A percentile compares a stretch with the other conserved stretches of the same genome.
These are phyloP conservation scores for Chamaecrista fasciculata DNA, from an alignment of 306 rosid genomes.

Conservation along the genomic window DNA sequence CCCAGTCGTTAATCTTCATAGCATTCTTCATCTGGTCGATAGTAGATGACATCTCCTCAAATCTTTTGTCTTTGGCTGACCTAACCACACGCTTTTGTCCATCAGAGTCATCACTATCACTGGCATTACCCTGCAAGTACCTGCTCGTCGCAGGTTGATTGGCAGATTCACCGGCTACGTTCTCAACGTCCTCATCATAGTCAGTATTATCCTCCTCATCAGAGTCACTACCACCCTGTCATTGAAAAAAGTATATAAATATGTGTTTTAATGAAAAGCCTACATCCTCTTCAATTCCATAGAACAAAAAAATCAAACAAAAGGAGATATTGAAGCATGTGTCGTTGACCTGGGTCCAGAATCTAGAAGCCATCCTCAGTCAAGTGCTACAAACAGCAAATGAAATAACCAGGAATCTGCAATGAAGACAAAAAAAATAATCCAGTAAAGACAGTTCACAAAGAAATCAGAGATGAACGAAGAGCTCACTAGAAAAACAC, in stretches of 20 bases:
- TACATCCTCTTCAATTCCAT: neutral
- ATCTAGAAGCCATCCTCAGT: conserved; percentile 37
- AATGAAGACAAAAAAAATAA: neutral
- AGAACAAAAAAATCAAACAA: neutral
- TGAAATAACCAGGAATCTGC: neutral
- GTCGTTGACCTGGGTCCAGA: conserved; percentile 53
- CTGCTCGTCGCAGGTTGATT: conserved; percentile 30
- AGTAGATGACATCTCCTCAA: conserved; percentile 79
- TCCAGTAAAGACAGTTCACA: neutral
- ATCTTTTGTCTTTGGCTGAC: conserved; percentile 88
- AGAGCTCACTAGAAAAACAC: neutral
- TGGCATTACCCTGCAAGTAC: conserved; percentile 42
- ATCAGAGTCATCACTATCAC: conserved; percentile 75
- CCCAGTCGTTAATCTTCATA: conserved; percentile 96
- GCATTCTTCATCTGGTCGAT: conserved; percentile 97
- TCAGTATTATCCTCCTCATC: conserved; percentile 77
- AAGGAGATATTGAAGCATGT: neutral
- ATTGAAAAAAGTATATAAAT: neutral
- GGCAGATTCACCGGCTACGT: conserved; percentile 35
- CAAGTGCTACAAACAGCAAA: neutral
- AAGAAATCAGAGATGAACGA: neutral
- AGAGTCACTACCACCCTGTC: conserved; percentile 70
- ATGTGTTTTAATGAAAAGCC: neutral
- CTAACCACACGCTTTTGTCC: conserved; percentile 67
- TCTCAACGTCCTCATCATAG: conserved; percentile 49